phyloP scores from a whole-genome alignment of 2,329 filamentous ascomycete species.

The Furcasterigmium furcatum region DNA sequence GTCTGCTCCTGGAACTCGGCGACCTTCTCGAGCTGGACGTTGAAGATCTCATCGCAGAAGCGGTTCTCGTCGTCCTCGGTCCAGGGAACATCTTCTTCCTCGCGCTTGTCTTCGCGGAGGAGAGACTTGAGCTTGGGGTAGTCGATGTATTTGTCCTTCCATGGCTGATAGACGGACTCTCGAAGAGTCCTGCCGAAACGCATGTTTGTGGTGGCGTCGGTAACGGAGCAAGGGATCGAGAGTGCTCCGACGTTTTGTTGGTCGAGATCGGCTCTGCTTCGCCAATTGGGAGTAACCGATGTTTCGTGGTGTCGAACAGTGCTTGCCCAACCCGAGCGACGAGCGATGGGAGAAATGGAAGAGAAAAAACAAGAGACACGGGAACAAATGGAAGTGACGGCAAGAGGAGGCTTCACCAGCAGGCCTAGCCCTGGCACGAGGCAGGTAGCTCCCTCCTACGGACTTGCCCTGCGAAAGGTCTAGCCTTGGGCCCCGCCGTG shows the following conservation, averaged over 20 bases:
- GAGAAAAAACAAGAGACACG: too few relatives aligned
- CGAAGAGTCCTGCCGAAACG: slow-evolving; percentile 89
- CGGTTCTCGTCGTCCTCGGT: slow-evolving; percentile 90
- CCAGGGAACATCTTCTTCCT: slow-evolving; percentile 68
- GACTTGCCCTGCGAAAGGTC: neutral
- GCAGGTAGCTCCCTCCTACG: slow-evolving; percentile 1
- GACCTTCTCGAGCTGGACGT: slow-evolving; percentile 92
- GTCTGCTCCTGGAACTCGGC: slow-evolving; percentile 82
- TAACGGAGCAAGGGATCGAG: neutral
- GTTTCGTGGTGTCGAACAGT: neutral
- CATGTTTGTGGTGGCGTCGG: slow-evolving; percentile 52
- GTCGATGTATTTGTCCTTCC: slow-evolving; percentile 93
- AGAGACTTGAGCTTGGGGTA: slow-evolving; percentile 90
- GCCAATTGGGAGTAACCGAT: neutral
- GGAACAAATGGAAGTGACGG: too few relatives aligned
- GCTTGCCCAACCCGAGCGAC: neutral
- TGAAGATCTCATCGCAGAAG: slow-evolving; percentile 94
- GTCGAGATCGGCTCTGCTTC: too few relatives aligned
- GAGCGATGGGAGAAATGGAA: neutral
- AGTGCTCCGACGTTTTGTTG: neutral
- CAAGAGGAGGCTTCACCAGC: too few relatives aligned
- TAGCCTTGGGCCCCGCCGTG: slow-evolving; percentile 1
- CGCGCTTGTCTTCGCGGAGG: slow-evolving; percentile 69
- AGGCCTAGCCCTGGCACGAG: neutral
- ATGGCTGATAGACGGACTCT: slow-evolving; percentile 76